Conservation (phyloP, 164 flowering plant genomes). For the Berberis vulgaris region DNA sequence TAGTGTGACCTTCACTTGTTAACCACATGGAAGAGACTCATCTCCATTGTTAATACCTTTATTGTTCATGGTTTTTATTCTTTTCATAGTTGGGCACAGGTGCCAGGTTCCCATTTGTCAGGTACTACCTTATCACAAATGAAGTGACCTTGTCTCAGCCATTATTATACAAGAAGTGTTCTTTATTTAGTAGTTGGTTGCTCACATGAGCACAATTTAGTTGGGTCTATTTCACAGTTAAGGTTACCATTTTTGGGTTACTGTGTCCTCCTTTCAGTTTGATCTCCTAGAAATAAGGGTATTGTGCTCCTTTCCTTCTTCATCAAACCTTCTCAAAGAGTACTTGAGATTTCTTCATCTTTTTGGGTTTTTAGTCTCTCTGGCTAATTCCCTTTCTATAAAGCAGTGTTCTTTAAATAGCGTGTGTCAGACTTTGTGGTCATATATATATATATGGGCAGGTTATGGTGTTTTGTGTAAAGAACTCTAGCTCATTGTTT, state of each 20-base stretch:
- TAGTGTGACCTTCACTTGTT: neutral
- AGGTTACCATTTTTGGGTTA: slow-evolving; percentile 5
- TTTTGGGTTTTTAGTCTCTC: slow-evolving; percentile 8
- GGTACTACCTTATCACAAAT: neutral
- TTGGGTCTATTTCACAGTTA: neutral
- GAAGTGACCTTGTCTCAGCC: neutral
- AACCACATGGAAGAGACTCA: neutral
- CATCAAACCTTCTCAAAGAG: slow-evolving; percentile 1
- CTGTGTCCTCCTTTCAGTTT: slow-evolving; percentile 4
- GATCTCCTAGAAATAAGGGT: slow-evolving; percentile 10
- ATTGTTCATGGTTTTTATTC: neutral
- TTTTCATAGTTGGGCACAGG: slow-evolving; percentile 15
- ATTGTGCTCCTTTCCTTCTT: slow-evolving; percentile 10
- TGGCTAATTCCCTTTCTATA: slow-evolving; percentile 4
- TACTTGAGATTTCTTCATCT: slow-evolving; percentile 4
- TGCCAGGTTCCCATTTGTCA: neutral
- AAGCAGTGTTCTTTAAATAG: neutral
- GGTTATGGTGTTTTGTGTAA: slow-evolving; percentile 10
- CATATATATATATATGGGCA: neutral
- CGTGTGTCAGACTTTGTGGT: neutral
- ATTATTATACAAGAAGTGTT: neutral
- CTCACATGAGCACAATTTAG: slow-evolving; percentile 15
- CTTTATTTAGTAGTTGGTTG: neutral
- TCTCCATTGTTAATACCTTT: neutral
- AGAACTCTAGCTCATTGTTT: neutral